Percentiles rank a stretch among this genome's conserved stretches.
These are phyloP conservation scores for Ophiorrhiza pumila DNA, from an alignment of 257 asterid species.

Conservation along the genomic window DNA sequence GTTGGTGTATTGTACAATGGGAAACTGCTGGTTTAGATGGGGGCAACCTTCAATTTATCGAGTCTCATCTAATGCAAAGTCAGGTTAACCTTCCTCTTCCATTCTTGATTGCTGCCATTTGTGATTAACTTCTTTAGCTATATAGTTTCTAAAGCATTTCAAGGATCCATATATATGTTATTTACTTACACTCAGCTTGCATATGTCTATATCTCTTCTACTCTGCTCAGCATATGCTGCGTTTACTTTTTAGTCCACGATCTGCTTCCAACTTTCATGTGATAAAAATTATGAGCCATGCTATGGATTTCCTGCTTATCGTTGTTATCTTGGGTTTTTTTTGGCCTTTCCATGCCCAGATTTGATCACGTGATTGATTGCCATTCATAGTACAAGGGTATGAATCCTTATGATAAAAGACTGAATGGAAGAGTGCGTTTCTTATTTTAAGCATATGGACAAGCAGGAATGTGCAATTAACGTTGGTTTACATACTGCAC, in stretches of 20 bases:
- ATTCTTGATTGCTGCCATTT: neutral
- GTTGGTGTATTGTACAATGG: slow-evolving; percentile 38
- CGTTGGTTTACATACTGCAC: too few relatives aligned
- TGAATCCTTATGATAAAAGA: too few relatives aligned
- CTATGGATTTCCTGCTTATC: neutral
- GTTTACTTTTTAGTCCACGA: neutral
- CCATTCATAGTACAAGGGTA: too few relatives aligned
- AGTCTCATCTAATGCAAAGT: slow-evolving; percentile 61
- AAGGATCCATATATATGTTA: neutral
- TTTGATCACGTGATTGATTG: too few relatives aligned
- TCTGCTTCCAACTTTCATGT: too few relatives aligned
- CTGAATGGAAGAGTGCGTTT: too few relatives aligned
- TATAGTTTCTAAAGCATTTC: neutral
- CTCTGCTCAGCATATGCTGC: neutral
- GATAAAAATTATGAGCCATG: too few relatives aligned
- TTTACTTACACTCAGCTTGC: neutral
- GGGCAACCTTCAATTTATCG: slow-evolving; percentile 47
- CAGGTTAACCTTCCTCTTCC: slow-evolving; percentile 40
- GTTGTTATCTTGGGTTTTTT: neutral
- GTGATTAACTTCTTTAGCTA: neutral
- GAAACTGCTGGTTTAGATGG: slow-evolving; percentile 58
- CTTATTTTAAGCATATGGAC: too few relatives aligned
- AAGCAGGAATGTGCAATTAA: too few relatives aligned
- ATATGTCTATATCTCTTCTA: neutral
- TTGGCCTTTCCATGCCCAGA: too few relatives aligned